Evolutionary conservation across 2,329 filamentous ascomycete species (phyloP).

Genomic region (Dactylonectria macrodidyma): DNA sequence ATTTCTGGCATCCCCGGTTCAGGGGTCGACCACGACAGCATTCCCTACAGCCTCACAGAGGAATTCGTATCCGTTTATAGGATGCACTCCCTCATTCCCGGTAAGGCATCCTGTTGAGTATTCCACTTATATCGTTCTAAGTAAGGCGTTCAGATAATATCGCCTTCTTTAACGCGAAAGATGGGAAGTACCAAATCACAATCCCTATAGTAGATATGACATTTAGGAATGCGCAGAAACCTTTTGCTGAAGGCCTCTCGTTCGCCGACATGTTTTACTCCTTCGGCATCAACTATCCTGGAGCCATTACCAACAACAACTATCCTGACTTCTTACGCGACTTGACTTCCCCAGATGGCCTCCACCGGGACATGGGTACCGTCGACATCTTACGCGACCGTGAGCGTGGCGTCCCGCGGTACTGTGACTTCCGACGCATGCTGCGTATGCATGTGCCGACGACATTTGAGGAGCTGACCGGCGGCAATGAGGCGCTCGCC

Average conservation of each 20-base stretch:
- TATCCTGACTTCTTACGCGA: conserved; percentile 53
- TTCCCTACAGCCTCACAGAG: conserved; percentile 59
- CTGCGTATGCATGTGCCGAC: too few relatives aligned
- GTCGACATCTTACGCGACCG: conserved; percentile 63
- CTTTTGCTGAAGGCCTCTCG: conserved; percentile 48
- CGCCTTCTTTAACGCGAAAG: conserved; percentile 44
- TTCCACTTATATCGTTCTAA: not conserved
- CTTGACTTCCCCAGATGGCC: conserved; percentile 58
- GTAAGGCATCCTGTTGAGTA: conserved; percentile 15
- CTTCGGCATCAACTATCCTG: conserved; percentile 64
- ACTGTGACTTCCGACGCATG: too few relatives aligned
- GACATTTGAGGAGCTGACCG: too few relatives aligned
- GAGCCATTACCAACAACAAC: conserved; percentile 58
- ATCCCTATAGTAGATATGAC: conserved; percentile 50
- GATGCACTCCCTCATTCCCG: conserved; percentile 58
- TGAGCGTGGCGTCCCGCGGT: conserved; percentile 57
- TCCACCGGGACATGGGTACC: conserved; percentile 59
- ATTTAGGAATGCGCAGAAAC: conserved; percentile 53
- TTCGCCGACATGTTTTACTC: conserved; percentile 60
- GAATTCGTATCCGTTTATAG: conserved; percentile 62
- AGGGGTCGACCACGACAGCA: conserved; percentile 52
- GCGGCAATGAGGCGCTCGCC: too few relatives aligned
- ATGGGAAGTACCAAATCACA: conserved; percentile 45
- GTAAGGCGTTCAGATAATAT: conserved; percentile 17
- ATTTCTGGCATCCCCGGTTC: conserved; percentile 42